These are phyloP conservation scores for Coccomyxa subellipsoidea DNA, from an alignment of 163 green algal genomes.

Conservation along the genomic window DNA sequence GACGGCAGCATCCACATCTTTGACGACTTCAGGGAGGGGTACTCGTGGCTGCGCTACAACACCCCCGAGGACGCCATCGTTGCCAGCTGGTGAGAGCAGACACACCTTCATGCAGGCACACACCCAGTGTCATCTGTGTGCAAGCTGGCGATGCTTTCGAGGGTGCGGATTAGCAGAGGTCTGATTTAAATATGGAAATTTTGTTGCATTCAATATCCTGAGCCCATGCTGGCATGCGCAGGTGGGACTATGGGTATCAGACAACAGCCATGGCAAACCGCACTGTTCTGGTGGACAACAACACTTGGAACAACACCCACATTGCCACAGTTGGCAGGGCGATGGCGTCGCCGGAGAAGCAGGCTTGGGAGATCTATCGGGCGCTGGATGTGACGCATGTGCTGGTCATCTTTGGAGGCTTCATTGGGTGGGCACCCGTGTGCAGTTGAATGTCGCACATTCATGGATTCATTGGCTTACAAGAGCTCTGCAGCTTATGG, in stretches of 20 bases:
- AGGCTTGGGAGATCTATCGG: conserved; percentile 82
- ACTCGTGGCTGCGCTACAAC: conserved; percentile 88
- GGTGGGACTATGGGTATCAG: conserved; percentile 99
- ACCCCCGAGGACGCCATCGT: conserved; percentile 72
- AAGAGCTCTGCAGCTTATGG: no score
- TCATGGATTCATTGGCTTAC: not conserved
- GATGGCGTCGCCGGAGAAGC: conserved; percentile 79
- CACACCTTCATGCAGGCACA: not conserved
- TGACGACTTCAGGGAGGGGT: conserved; percentile 93
- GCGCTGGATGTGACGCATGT: conserved; percentile 95
- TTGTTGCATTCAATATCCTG: not conserved
- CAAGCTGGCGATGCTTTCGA: no score
- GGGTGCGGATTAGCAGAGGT: no score
- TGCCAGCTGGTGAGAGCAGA: not conserved
- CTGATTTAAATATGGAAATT: no score
- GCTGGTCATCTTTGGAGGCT: conserved; percentile 92
- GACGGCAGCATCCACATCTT: conserved; percentile 76
- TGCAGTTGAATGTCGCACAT: not conserved
- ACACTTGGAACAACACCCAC: conserved; percentile 99
- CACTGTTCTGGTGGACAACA: conserved; percentile 98
- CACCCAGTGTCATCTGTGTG: not conserved
- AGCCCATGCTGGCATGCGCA: conserved; percentile 38
- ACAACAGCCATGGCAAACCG: conserved; percentile 95
- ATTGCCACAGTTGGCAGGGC: conserved; percentile 92
- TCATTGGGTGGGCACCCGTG: conserved; percentile 58